Evolutionary conservation across 176 grass and related monocot genomes (phyloP).

Genomic region (Carex cristatella): DNA sequence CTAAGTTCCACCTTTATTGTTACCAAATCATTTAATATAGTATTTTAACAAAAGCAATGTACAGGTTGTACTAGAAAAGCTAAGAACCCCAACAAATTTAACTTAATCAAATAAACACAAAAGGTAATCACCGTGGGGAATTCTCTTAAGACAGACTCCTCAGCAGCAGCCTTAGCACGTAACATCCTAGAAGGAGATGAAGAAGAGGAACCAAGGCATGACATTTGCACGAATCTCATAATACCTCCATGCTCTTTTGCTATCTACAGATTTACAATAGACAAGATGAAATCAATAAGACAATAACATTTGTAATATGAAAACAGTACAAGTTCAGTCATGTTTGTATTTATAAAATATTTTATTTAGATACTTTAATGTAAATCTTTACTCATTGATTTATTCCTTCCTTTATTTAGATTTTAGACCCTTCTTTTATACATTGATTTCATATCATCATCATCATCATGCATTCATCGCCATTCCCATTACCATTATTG

Average conservation of each 20-base stretch:
- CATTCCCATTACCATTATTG: background rate
- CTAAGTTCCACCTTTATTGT: background rate
- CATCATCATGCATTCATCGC: background rate
- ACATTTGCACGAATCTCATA: conserved; percentile 95
- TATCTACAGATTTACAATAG: conserved; percentile 49
- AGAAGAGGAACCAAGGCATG: conserved; percentile 67
- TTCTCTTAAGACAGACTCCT: conserved; percentile 67
- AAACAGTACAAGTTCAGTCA: background rate
- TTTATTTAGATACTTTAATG: background rate
- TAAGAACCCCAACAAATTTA: background rate
- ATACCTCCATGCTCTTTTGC: conserved; percentile 94
- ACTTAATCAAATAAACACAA: background rate
- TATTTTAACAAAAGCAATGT: background rate
- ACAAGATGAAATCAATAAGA: background rate
- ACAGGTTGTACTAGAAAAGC: background rate
- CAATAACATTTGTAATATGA: background rate
- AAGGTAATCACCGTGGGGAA: conserved; percentile 63
- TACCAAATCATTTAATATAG: background rate
- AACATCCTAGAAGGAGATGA: conserved; percentile 87
- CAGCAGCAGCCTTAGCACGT: conserved; percentile 72
- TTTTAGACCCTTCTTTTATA: background rate
- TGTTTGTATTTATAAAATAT: background rate
- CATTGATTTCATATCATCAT: background rate
- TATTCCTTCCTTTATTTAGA: background rate
- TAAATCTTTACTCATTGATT: background rate